Base-by-base conservation (phyloP, 148 eudicot species). In the Suaeda aralocaspica region DNA sequence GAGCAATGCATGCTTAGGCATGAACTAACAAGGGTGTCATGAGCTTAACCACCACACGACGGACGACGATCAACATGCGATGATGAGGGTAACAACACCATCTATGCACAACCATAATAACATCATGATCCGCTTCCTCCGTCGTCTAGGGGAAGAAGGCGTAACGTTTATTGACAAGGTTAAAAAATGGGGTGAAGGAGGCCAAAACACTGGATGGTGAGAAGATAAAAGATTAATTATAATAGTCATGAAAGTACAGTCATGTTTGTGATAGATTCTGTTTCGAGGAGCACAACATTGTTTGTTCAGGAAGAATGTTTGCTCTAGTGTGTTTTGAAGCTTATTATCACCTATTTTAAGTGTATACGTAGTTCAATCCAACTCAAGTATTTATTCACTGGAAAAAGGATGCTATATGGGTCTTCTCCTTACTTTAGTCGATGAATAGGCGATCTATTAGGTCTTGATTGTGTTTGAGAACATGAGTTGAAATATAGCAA, bases 111-210 rank as follows among this genome's bases (percentile, higher is more conserved):
- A 39, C 6, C 16, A 10, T 19, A 46, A 49, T 19, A 21, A 22
- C 5, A 21, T 0, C 53, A 48, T n/a, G 5, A 13, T 14, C 16
- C 51, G 16, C 6, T 22, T 14, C 53, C 18, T 49, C 53, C 18
- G 1, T 8, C 50, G 3, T 13, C 53, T 16, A 49, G 53, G 7
- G 22, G 53, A 2, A 88, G 62, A 48, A 74, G 87, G 51, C 65
- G 53, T 33, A 80, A 71, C n/a, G 77, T 74, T 88, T 34, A 72
- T 85, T 10, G 73, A 64, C 48, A 88, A 82, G 75, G 71, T 88
- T 7, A 85, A 70, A 74, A 85, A 55, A 78, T 88, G 87, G 92
- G 86, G 85, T 19, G 87, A 88, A 66, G 84, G 86, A 52, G 76
- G 82, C 0, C n/a, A 80, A 77, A 50, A 24, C 25, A 49, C 18